phyloP scores from a whole-genome alignment of 1,284 basidiomycete genomes.

The Uromyces viciae-fabae region DNA sequence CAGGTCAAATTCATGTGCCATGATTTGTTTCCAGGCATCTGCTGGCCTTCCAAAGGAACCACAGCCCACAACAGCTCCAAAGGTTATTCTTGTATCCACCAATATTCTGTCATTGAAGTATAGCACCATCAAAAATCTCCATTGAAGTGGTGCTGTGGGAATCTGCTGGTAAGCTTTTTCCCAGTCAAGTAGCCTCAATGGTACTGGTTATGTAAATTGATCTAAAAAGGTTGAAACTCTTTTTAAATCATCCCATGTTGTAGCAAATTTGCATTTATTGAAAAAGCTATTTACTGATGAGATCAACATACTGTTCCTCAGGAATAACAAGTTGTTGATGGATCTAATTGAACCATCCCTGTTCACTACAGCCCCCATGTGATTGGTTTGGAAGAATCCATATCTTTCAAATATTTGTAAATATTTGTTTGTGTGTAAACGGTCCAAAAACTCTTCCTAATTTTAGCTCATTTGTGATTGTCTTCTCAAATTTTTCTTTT shows the following conservation, averaged over 20 bases:
- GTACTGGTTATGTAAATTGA: too few relatives aligned
- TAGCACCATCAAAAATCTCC: too few relatives aligned
- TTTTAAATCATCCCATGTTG: too few relatives aligned
- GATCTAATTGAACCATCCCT: background rate
- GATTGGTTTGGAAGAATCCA: background rate
- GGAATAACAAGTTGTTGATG: background rate
- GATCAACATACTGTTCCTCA: too few relatives aligned
- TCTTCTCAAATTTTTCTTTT: background rate
- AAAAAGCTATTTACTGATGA: too few relatives aligned
- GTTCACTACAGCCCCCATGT: background rate
- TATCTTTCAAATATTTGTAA: background rate
- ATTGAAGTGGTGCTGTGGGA: too few relatives aligned
- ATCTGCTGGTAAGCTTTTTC: too few relatives aligned
- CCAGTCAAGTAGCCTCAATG: too few relatives aligned
- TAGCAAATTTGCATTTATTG: too few relatives aligned
- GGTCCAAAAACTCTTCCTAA: background rate
- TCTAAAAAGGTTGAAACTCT: too few relatives aligned
- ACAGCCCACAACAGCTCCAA: background rate
- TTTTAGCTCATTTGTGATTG: background rate
- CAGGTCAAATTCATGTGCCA: background rate
- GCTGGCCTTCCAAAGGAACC: conserved; percentile 6
- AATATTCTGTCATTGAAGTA: too few relatives aligned
- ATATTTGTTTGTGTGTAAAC: background rate
- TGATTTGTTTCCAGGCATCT: conserved; percentile 12
- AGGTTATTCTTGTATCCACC: too few relatives aligned